Percentiles rank a stretch among this genome's conserved stretches.
Conservation (phyloP, 495 filamentous ascomycete species). For the Talaromyces trachyspermus region DNA sequence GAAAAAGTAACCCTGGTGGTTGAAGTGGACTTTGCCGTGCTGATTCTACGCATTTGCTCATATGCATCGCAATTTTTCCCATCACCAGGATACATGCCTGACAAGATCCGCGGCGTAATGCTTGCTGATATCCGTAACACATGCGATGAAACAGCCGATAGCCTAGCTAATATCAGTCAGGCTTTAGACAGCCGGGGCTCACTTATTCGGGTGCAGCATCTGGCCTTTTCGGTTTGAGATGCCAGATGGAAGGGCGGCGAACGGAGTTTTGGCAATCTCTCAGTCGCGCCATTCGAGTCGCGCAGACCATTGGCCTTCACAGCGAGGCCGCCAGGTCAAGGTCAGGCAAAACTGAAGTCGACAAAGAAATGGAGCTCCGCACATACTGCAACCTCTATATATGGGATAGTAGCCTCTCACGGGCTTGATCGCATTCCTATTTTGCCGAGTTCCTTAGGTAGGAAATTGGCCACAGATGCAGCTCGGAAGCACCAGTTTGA, state of each 20-base stretch:
- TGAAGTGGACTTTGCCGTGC: constrained; percentile 20
- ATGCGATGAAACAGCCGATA: constrained; percentile 15
- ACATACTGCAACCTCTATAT: constrained; percentile 23
- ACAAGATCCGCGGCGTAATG: constrained; percentile 15
- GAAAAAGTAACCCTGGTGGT: not conserved
- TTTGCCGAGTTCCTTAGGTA: not conserved
- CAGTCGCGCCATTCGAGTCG: not conserved
- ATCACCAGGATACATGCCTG: constrained; percentile 12
- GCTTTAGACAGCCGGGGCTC: not conserved
- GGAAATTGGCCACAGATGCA: not conserved
- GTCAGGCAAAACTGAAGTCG: constrained; percentile 8
- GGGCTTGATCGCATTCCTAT: constrained; percentile 4
- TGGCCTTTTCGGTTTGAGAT: not conserved
- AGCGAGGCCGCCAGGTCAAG: not conserved
- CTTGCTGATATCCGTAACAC: constrained; percentile 16
- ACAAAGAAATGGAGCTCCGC: constrained; percentile 17
- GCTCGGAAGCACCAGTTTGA: not conserved
- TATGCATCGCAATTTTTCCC: constrained; percentile 24
- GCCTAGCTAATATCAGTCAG: not conserved
- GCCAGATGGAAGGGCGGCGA: not conserved
- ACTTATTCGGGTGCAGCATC: not conserved
- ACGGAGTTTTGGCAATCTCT: not conserved
- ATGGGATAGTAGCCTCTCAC: constrained; percentile 13
- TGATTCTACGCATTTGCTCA: constrained; percentile 17
- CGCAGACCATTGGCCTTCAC: not conserved